Base-by-base conservation (phyloP, 1,284 basidiomycete genomes). In the Xerocomus amazonicus region DNA sequence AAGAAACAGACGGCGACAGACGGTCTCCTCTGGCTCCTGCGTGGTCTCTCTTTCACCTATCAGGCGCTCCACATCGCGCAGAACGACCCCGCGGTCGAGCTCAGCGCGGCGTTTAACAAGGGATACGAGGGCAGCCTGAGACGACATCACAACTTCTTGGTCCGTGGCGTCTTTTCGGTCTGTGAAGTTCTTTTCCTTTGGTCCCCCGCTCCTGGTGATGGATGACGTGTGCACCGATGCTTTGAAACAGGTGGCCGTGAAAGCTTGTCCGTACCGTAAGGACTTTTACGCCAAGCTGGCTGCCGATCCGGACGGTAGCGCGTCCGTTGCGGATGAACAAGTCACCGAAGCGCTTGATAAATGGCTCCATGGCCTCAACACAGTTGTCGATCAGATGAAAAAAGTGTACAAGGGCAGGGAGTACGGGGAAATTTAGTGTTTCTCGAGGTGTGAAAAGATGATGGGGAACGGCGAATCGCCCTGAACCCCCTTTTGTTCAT, bases 261-360 rank as follows among this genome's bases (percentile, higher is more conserved):
- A 90, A 65, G 93, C 95, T 0, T 97, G 94, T 73, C 96, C 96
- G 0, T 92, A 92, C 71, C 90, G 95, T 52, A 81, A 78, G 14
- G 86, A 86, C 59, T 96, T 99, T 71, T 97, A 94, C 70, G 74
- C 76, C 41, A 97, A 97, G 70, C 81, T 99, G 42, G 90, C 90
- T 17, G 76, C 82, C 6, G 85, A 87, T 56, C 79, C 82, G 27
- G 69, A 68, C 9, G 80, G 82, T 2, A 81, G 80, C 5, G 62
- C 70, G 8, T 54, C 80, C 19, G 76, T 74, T 40, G 75, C 89
- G 3, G 72, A 79, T 44, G 85, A 84, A 29, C 81, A 80, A 58
- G 78, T 97, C 51, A 73, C 83, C 53, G 74, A 76, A 47, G 84
- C 89, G 57, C 77, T 97, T 39, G 73, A 83, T 65, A 76, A 70